Evolutionary conservation across 2,329 filamentous ascomycete species (phyloP).

Genomic region (Ophiostoma sp.): DNA sequence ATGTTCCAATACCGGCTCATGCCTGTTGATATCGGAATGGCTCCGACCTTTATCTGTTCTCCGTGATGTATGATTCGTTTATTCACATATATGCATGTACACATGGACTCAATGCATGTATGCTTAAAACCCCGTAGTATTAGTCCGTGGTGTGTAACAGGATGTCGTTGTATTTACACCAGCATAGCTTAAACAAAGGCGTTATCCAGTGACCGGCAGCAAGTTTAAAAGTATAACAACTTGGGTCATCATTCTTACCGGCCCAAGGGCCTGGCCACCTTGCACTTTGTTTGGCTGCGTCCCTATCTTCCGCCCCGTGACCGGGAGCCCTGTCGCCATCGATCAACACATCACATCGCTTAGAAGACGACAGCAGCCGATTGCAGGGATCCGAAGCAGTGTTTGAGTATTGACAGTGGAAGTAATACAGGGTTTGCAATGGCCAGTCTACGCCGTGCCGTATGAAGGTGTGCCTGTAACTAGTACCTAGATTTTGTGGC

Average conservation of each 20-base stretch:
- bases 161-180: neutral
- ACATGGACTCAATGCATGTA: neutral
- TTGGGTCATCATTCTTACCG: neutral
- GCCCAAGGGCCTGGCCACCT: constrained; percentile 9
- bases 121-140: neutral
- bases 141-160: neutral
- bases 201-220: neutral
- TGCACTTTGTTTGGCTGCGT: neutral
- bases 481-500: no score
- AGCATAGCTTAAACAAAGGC: neutral
- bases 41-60: no score
- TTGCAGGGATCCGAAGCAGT: neutral
- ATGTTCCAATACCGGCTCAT: constrained; percentile 1
- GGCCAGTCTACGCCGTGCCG: neutral
- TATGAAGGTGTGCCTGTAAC: no score
- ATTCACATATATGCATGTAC: neutral
- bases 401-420: neutral
- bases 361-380: neutral
- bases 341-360: neutral
- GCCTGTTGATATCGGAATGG: neutral
- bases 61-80: no score
- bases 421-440: neutral
- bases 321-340: neutral
- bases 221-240: neutral
- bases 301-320: neutral